Base-by-base conservation (phyloP, 169 alveolate species). In the Perkinsus olseni region DNA sequence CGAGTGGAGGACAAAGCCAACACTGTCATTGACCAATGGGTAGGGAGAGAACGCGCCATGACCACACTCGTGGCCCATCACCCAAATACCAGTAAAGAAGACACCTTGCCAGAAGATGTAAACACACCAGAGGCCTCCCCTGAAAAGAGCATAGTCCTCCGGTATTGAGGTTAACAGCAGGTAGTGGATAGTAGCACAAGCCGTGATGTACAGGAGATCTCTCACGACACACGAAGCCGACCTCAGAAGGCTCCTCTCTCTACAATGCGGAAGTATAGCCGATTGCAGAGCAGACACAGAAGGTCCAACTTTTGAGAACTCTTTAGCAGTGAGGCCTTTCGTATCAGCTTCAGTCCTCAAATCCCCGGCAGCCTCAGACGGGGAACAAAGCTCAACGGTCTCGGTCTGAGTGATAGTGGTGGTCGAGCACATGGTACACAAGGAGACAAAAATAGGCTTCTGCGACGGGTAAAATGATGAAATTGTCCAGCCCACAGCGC, bases 31-130 rank as follows among this genome's bases (percentile, higher is more conserved):
- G 82, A 94, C 74, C 93, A 92, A 62, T 74, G 90, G 74, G 74
- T 74, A 92, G 34, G 95, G 94, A n/a, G 95, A 93, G 92, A 94
- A 96, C 40, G 97, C 96, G 37, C 92, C 92, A 94, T 96, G 97
- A 50, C 97, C 97, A 82, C 97, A 96, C 93, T 96, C 97, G 74
- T 93, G 95, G 51, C 96, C 97, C 82, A 96, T 91, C 93, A 95
- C 95, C 96, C 97, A 96, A 28, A 94, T 93, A 39, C 97, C 97
- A 38, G 96, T 94, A 13, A 62, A 21, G 31, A 62, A 62, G 82
- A 62, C 82, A 3, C 82, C 82, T 62, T 62, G 82, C 82, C 82
- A 62, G 82, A 62, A 62, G 17, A 62, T 62, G 82, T 62, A 62
- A 62, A 62, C 34, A 62, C 37, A 4, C 82, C 82, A 62, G 28